These are phyloP conservation scores for Sporothrix sp. DNA, from an alignment of 2,329 filamentous ascomycete genomes.

Conservation along the genomic window DNA sequence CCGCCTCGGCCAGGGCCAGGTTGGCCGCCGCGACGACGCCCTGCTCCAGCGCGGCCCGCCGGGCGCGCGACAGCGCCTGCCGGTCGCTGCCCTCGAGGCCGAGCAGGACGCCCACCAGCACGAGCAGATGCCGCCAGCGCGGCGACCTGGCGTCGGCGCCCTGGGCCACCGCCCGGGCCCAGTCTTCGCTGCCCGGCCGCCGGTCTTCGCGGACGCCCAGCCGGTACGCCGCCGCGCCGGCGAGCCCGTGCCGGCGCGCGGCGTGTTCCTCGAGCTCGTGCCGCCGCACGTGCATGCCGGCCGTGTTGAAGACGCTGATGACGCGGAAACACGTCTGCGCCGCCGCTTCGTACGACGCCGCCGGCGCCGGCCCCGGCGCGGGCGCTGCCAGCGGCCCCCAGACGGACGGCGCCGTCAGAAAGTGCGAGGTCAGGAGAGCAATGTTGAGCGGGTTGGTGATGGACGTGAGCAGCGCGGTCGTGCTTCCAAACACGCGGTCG, in stretches of 20 bases:
- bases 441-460: conserved; percentile 69
- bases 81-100: conserved; percentile 60
- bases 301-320: conserved; percentile 63
- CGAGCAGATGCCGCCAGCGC: conserved; percentile 76
- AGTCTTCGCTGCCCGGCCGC: conserved; percentile 38
- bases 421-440: conserved; percentile 60
- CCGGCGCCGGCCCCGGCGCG: neutral
- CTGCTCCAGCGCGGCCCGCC: conserved; percentile 59
- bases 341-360: conserved; percentile 27
- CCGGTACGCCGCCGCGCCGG: conserved; percentile 3
- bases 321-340: conserved; percentile 54
- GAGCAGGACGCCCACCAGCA: conserved; percentile 68
- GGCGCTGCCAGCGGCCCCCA: conserved; percentile 37
- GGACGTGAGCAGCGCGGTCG: conserved; percentile 55
- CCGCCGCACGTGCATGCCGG: conserved; percentile 45
- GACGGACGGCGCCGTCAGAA: conserved; percentile 61
- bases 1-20: conserved; percentile 50
- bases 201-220: conserved; percentile 14
- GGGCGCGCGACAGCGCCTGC: conserved; percentile 50
- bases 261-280: conserved; percentile 35
- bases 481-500: conserved; percentile 54
- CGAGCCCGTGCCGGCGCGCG: conserved; percentile 20
- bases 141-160: conserved; percentile 49
- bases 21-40: conserved; percentile 68
- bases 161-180: conserved; percentile 47